Conservation (phyloP, 1,139 yeast species). For the Geotrichum phurueaensis region DNA sequence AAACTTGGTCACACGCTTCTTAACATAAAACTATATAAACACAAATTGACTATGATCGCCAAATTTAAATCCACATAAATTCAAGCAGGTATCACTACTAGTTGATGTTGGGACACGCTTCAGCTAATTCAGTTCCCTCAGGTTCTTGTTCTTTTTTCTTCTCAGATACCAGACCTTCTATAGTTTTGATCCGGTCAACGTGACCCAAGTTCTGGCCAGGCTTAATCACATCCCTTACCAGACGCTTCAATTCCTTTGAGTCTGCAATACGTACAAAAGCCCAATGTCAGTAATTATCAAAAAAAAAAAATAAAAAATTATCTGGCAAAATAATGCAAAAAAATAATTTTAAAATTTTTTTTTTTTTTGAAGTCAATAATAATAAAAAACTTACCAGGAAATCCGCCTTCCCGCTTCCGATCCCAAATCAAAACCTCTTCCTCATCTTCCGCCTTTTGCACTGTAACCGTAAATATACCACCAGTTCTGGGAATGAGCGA, state of each 20-base stretch:
- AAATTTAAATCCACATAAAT: neutral
- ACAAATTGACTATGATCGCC: neutral
- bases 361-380: too few relatives aligned
- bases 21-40: neutral
- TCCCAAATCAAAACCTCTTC: conserved; percentile 46
- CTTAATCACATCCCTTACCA: conserved; percentile 44
- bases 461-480: conserved; percentile 48
- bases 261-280: conserved; percentile 30
- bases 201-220: conserved; percentile 48
- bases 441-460: conserved; percentile 27
- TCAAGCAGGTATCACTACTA: neutral
- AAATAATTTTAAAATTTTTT: neutral
- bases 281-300: neutral
- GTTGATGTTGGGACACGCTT: conserved; percentile 12
- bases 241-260: conserved; percentile 52
- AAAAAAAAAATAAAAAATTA: neutral
- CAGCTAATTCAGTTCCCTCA: neutral
- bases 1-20: neutral
- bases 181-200: conserved; percentile 30
- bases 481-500: conserved; percentile 47
- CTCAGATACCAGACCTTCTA: neutral
- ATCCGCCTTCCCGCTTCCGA: conserved; percentile 48
- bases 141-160: neutral
- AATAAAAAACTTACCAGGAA: conserved; percentile 39
- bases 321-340: neutral